Evolutionary conservation across 352 stramenopile genomes (phyloP), one percentile per base, ranked within the genome.

Genomic region (Phytophthora pini): DNA sequence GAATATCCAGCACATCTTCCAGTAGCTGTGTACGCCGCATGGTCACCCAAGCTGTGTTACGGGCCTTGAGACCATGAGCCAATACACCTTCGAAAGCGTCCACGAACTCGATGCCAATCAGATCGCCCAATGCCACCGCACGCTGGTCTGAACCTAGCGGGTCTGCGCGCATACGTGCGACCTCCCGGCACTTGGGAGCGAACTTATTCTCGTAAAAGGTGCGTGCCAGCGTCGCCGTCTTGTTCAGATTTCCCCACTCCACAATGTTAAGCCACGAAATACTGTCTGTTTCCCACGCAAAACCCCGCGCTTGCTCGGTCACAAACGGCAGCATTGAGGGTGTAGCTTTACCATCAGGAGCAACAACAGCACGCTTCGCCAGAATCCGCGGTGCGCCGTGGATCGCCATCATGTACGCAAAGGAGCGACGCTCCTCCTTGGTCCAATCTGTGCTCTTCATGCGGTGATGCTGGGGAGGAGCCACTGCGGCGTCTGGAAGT

Each of bases 101-200:
- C 10, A 96, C 87, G 53, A 93, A 96, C 58, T 94, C 84, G 40
- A 96, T 91, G 27, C 88, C 88, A 20, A 95, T 88, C 10, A 93
- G 66, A 63, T 93, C 84, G 4, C 85, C 79, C 15, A 94, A 56
- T 5, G 87, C 84, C 45, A 90, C 69, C 1, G 87, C 81, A 24
- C 87, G 84, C 61, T 95, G 87, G 52, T 95, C 87, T 4, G 83
- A 82, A 1, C 77, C 85, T 6, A 95, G 72, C 9, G 85, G 87
- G 50, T 95, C 87, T 5, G 88, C 84, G 46, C 88, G 88, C 81
- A 95, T 93, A 17, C 74, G 73, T 1, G 87, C 87, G 46, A 95
- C 83, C 53, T 95, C 87, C 31, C 69, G 70, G 32, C 87, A 95
- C 59, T 89, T 92, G 2, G 81, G 74, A 40, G 90, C 48, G 63